Evolutionary conservation across 2,329 filamentous ascomycete genomes (phyloP).

Genomic region (Diaporthe velutina): DNA sequence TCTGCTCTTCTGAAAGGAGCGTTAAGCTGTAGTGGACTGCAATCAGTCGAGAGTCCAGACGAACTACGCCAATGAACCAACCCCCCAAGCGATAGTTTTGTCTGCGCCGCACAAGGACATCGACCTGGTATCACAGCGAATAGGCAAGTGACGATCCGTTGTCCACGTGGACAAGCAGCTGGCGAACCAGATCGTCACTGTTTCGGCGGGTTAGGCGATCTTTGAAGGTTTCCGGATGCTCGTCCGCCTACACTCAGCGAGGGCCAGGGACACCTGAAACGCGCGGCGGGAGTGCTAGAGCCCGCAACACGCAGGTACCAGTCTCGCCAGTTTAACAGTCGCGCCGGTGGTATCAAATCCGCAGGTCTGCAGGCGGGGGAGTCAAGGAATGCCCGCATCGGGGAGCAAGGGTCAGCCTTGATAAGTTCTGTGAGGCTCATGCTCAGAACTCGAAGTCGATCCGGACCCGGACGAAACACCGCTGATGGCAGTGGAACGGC

Average conservation of each 20-base stretch:
- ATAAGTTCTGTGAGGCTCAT: slow-evolving; percentile 7
- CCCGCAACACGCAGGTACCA: not conserved
- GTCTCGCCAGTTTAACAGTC: not conserved
- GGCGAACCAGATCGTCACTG: slow-evolving; percentile 12
- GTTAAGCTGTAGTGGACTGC: not conserved
- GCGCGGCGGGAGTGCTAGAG: slow-evolving; percentile 20
- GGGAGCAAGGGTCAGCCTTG: slow-evolving; percentile 12
- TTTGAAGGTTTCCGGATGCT: slow-evolving; percentile 12
- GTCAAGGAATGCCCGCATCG: not conserved
- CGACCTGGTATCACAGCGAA: not conserved
- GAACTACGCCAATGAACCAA: not conserved
- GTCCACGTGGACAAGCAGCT: slow-evolving; percentile 17
- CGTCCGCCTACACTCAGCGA: not conserved
- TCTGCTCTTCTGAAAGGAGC: not conserved
- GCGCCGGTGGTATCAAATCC: slow-evolving; percentile 14
- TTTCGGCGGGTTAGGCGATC: slow-evolving; percentile 13
- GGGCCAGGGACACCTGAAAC: slow-evolving; percentile 25
- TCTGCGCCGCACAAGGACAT: not conserved
- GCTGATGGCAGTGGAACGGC: slow-evolving; percentile 3
- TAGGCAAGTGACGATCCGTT: not conserved
- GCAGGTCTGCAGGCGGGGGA: not conserved
- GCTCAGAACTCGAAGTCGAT: not conserved
- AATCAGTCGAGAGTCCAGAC: not conserved
- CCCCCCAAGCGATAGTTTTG: not conserved
- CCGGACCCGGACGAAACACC: slow-evolving; percentile 14